Percentiles rank a stretch among this genome's conserved stretches.
These are phyloP conservation scores for Blastobotrys indianensis DNA, from an alignment of 1,139 yeast genomes.

Conservation along the genomic window DNA sequence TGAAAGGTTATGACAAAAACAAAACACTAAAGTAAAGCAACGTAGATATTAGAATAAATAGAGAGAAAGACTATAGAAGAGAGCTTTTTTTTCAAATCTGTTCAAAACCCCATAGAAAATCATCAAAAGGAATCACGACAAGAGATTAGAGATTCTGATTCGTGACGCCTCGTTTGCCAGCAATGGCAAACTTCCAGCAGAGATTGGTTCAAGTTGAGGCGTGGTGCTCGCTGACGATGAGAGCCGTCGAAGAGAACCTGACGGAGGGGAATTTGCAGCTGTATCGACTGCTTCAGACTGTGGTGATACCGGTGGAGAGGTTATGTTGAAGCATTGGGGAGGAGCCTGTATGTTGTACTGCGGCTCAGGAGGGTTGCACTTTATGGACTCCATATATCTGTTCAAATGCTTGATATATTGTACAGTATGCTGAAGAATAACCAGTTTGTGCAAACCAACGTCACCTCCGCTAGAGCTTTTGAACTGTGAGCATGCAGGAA, in stretches of 20 bases:
- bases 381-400: slow-evolving; percentile 19
- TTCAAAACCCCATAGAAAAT: background rate
- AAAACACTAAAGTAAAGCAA: background rate
- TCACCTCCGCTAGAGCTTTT: slow-evolving; percentile 33
- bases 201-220: too few relatives aligned
- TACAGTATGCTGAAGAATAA: slow-evolving; percentile 73
- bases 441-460: slow-evolving; percentile 73
- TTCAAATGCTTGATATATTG: slow-evolving; percentile 71
- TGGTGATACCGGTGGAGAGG: slow-evolving; percentile 11
- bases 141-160: slow-evolving; percentile 7
- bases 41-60: slow-evolving; percentile 1
- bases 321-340: slow-evolving; percentile 8
- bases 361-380: slow-evolving; percentile 4
- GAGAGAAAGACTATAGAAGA: slow-evolving; percentile 1
- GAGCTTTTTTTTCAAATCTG: background rate
- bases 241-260: background rate
- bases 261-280: background rate
- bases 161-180: slow-evolving; percentile 2
- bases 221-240: too few relatives aligned
- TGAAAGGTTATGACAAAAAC: background rate
- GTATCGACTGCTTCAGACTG: background rate
- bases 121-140: slow-evolving; percentile 4
- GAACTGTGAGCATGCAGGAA: slow-evolving; percentile 65
- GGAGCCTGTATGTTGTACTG: slow-evolving; percentile 6
- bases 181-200: too few relatives aligned